phyloP scores from a whole-genome alignment of 2,329 filamentous ascomycete species.

The Penicillium sumatraense region DNA sequence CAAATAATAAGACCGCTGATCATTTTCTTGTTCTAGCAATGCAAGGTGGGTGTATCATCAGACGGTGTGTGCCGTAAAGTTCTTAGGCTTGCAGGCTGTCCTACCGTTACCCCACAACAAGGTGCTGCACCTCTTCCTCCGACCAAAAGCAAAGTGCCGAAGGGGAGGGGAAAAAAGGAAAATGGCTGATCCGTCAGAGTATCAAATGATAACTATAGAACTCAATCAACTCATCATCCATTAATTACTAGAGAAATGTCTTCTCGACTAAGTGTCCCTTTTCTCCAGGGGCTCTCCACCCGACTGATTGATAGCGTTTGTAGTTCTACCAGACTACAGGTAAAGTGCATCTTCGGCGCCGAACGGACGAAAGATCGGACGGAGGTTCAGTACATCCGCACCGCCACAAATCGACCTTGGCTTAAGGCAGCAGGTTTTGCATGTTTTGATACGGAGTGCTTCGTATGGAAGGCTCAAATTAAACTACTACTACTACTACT shows the following conservation, averaged over 20 bases:
- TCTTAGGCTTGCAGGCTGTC: background rate
- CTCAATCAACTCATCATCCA: too few species aligned
- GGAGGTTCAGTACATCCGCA: slow-evolving; percentile 4
- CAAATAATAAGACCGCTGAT: slow-evolving; percentile 10
- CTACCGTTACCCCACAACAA: slow-evolving; percentile 5
- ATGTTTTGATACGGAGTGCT: too few species aligned
- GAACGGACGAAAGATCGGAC: slow-evolving; percentile 18
- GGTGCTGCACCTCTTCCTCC: background rate
- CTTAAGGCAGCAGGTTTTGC: slow-evolving; percentile 8
- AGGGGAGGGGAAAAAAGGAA: too few species aligned
- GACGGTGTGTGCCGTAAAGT: background rate
- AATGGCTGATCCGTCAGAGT: too few species aligned
- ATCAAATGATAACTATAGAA: too few species aligned
- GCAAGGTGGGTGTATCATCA: background rate
- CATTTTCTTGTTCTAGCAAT: slow-evolving; percentile 6
- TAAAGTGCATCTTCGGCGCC: background rate
- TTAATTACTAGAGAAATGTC: too few species aligned
- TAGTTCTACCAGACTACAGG: background rate
- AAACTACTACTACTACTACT: background rate
- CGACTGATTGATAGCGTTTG: slow-evolving; percentile 1
- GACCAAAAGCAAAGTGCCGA: background rate
- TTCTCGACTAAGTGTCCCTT: background rate
- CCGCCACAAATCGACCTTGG: slow-evolving; percentile 6
- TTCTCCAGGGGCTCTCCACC: background rate
- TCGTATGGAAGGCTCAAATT: background rate